Percentiles rank a stretch among this genome's conserved stretches.
These are phyloP conservation scores for Penicillium frequentans DNA, from an alignment of 2,329 filamentous ascomycete genomes.

Conservation along the genomic window DNA sequence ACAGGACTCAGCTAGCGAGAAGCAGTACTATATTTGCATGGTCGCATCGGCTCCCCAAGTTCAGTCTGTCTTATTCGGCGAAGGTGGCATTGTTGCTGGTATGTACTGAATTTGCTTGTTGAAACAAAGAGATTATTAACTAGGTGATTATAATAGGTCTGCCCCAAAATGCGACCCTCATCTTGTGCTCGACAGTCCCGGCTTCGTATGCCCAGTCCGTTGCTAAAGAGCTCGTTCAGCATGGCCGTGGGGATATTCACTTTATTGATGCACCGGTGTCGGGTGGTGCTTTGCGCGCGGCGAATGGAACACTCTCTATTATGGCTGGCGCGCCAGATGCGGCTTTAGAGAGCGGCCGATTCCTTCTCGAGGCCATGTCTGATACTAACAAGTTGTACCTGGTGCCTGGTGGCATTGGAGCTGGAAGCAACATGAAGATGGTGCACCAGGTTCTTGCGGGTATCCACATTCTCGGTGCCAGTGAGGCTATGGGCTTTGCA, in stretches of 20 bases:
- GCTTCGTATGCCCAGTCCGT: slow-evolving; percentile 65
- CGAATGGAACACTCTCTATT: slow-evolving; percentile 71
- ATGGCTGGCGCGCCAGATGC: slow-evolving; percentile 65
- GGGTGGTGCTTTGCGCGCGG: slow-evolving; percentile 67
- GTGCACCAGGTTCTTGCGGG: slow-evolving; percentile 64
- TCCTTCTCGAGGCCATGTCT: slow-evolving; percentile 64
- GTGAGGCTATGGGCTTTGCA: slow-evolving; percentile 63
- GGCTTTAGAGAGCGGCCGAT: slow-evolving; percentile 58
- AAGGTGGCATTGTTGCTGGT: slow-evolving; percentile 48
- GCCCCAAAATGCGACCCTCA: slow-evolving; percentile 59
- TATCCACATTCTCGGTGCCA: slow-evolving; percentile 61
- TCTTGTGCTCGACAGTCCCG: slow-evolving; percentile 71
- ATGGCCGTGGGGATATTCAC: slow-evolving; percentile 61
- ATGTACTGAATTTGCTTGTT: not conserved
- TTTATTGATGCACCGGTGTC: slow-evolving; percentile 74
- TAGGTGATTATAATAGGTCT: slow-evolving; percentile 37
- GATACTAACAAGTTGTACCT: slow-evolving; percentile 60
- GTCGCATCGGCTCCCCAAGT: slow-evolving; percentile 72
- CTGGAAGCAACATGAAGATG: slow-evolving; percentile 63
- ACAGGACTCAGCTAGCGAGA: slow-evolving; percentile 60
- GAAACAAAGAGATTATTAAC: not conserved
- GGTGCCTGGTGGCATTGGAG: slow-evolving; percentile 60
- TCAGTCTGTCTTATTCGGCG: slow-evolving; percentile 63
- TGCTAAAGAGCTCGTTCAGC: slow-evolving; percentile 54
- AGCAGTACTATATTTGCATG: slow-evolving; percentile 69